Percentiles rank a stretch among this genome's conserved stretches.
These are phyloP conservation scores for Lathyrus sativus DNA, from an alignment of 306 rosid genomes.

Conservation along the genomic window DNA sequence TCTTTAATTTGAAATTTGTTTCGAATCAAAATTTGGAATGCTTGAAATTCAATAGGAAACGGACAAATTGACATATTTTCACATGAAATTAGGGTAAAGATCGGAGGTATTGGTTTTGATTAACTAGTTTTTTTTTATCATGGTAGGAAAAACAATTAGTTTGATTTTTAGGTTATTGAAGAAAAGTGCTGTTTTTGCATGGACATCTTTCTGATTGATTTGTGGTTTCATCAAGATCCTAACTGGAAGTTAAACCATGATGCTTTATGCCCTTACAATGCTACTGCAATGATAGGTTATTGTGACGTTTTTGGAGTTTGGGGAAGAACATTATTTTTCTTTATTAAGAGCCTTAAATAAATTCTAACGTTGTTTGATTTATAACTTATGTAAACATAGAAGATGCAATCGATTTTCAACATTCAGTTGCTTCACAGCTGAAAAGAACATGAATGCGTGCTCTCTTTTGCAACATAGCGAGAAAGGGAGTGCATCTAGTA, in stretches of 20 bases:
- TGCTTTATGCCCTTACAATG: neutral
- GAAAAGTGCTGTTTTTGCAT: neutral
- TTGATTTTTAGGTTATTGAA: neutral
- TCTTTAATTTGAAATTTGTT: neutral
- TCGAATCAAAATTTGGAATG: neutral
- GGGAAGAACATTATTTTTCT: neutral
- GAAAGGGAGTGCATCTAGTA: neutral
- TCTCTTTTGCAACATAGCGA: neutral
- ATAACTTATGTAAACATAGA: neutral
- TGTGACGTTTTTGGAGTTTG: slow-evolving; percentile 5
- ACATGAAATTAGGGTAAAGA: slow-evolving; percentile 5
- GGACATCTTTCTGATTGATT: neutral
- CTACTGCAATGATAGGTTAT: neutral
- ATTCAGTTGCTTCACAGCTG: neutral
- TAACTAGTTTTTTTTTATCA: neutral
- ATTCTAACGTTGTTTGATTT: neutral
- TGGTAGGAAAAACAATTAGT: too few species aligned
- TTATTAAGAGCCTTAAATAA: neutral
- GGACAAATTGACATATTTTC: slow-evolving; percentile 1
- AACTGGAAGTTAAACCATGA: neutral
- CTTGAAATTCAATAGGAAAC: neutral
- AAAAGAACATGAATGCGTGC: neutral
- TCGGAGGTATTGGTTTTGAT: neutral
- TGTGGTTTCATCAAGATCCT: neutral
- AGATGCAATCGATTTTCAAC: neutral